phyloP scores from a whole-genome alignment of 257 asterid species.

The Solanum rostratum region DNA sequence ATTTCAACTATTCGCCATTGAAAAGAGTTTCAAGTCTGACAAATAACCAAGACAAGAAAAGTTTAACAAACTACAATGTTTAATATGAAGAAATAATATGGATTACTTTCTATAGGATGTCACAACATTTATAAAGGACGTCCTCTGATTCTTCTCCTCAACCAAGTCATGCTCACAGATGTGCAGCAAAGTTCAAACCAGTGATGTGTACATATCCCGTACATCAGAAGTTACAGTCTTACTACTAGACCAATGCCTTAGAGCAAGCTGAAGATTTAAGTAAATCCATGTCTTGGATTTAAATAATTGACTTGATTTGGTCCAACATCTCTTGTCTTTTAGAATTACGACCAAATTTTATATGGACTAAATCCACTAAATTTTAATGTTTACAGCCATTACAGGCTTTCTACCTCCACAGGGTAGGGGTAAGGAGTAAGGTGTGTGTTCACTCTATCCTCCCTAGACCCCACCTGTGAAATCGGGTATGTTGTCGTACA shows the following conservation, averaged over 20 bases:
- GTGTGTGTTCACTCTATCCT: background rate
- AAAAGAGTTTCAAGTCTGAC: background rate
- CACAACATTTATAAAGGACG: background rate
- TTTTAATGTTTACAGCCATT: background rate
- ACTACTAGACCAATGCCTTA: background rate
- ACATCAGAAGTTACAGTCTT: background rate
- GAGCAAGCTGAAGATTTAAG: background rate
- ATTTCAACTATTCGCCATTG: background rate
- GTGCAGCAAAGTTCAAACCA: background rate
- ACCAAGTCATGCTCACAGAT: background rate
- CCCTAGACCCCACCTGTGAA: background rate
- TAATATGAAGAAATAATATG: background rate
- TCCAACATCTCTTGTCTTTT: background rate
- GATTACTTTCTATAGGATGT: background rate
- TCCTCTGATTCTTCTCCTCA: background rate
- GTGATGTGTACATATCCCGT: background rate
- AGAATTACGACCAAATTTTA: background rate
- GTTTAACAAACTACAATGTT: background rate
- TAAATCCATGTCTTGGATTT: background rate
- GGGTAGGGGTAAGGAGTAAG: background rate
- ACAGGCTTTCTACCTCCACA: background rate
- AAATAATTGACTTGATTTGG: background rate
- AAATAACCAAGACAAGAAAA: background rate
- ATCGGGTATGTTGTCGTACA: background rate
- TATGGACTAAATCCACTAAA: background rate